A percentile compares a stretch with the other conserved stretches of the same genome.
These are phyloP conservation scores for Blastomyces emzantsi DNA, from an alignment of 2,329 filamentous ascomycete species.

Conservation along the genomic window DNA sequence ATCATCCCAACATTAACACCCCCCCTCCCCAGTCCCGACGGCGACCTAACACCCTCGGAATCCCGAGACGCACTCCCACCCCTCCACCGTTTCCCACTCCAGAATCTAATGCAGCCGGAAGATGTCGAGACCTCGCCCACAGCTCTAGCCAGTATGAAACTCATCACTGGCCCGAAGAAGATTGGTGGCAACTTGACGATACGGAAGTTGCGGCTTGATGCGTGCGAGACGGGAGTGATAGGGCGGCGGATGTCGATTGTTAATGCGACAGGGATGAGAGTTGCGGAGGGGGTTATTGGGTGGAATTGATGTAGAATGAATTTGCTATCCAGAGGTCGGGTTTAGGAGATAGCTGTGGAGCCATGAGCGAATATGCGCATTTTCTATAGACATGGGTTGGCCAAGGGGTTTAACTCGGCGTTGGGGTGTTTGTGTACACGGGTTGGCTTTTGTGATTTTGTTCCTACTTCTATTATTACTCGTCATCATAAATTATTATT, in stretches of 20 bases:
- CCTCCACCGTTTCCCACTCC: slow-evolving; percentile 7
- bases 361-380: slow-evolving; percentile 1
- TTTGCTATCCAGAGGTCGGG: too few relatives aligned
- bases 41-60: slow-evolving; percentile 8
- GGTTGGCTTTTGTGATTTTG: not conserved
- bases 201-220: slow-evolving; percentile 3
- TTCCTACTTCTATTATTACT: not conserved
- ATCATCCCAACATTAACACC: not conserved
- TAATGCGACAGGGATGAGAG: slow-evolving; percentile 8
- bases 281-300: slow-evolving; percentile 12
- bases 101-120: not conserved
- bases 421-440: not conserved
- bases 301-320: not conserved
- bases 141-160: slow-evolving; percentile 1
- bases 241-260: slow-evolving; percentile 12
- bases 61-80: slow-evolving; percentile 4
- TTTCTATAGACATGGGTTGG: not conserved
- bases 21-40: slow-evolving; percentile 4
- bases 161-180: not conserved
- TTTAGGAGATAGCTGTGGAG: not conserved
- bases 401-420: not conserved
- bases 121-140: not conserved
- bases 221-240: slow-evolving; percentile 11
- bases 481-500: not conserved
- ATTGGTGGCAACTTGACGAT: not conserved